phyloP scores from a whole-genome alignment of 805 yeast species.

The Suhomyces sp. region DNA sequence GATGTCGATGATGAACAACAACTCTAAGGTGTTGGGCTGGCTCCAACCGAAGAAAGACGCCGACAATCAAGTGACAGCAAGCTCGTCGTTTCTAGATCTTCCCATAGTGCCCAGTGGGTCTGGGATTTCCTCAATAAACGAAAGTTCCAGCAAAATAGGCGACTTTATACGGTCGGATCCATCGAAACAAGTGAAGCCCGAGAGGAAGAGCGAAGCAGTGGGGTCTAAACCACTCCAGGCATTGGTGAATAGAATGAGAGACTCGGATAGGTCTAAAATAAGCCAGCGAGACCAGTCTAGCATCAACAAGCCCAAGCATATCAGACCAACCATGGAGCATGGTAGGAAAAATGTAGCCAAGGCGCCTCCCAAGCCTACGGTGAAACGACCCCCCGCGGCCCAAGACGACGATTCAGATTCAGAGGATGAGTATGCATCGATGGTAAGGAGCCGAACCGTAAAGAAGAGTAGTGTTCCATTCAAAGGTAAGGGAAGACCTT shows the following conservation, averaged over 20 bases:
- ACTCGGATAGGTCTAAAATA: conserved; percentile 14
- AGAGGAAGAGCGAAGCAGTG: not conserved
- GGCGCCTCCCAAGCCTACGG: not conserved
- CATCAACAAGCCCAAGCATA: not conserved
- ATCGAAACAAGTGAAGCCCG: conserved; percentile 6
- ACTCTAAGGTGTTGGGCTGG: conserved; percentile 40
- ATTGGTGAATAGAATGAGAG: conserved; percentile 35
- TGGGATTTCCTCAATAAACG: conserved; percentile 22
- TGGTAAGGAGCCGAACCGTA: conserved; percentile 2
- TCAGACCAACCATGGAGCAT: not conserved
- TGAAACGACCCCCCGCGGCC: not conserved
- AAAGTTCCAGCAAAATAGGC: conserved; percentile 18
- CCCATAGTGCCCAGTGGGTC: conserved; percentile 35
- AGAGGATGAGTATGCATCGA: conserved; percentile 1
- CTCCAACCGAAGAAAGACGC: conserved; percentile 6
- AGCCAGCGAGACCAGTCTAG: not conserved
- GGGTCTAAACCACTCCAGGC: conserved; percentile 30
- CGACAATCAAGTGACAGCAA: conserved; percentile 3
- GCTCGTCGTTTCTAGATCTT: conserved; percentile 24
- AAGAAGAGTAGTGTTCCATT: conserved; percentile 2
- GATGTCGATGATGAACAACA: conserved; percentile 37
- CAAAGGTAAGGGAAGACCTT: conserved; percentile 3
- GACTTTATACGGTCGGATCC: conserved; percentile 21
- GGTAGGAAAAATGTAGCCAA: not conserved
- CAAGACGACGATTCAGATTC: conserved; percentile 2